Conservation (phyloP, 768 basidiomycete genomes). For the Brasilioporus rufonigricans region DNA sequence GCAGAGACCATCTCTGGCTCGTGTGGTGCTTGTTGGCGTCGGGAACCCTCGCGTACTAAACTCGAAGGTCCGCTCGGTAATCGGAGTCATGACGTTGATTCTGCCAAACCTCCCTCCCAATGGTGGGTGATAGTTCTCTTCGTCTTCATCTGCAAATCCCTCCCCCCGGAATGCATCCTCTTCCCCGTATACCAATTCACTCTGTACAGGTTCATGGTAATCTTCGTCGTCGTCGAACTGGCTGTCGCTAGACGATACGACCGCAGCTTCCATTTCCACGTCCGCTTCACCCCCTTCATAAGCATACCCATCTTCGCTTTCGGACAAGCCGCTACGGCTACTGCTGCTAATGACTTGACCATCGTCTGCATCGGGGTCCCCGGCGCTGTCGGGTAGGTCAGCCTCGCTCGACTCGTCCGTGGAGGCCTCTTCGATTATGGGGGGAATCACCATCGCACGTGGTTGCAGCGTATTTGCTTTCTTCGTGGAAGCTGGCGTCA, state of each 20-base stretch:
- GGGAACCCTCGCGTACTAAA: constrained; percentile 57
- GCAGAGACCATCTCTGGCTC: constrained; percentile 39
- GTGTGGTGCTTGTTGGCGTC: constrained; percentile 42
- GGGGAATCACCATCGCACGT: constrained; percentile 15
- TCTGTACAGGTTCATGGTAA: constrained; percentile 12
- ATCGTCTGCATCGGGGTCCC: constrained; percentile 26
- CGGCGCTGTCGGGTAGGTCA: constrained; percentile 17
- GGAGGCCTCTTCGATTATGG: constrained; percentile 26
- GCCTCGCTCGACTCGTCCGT: constrained; percentile 35
- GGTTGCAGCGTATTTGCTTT: constrained; percentile 20
- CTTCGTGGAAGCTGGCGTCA: constrained; percentile 19
- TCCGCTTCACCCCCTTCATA: constrained; percentile 29
- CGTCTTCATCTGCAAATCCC: constrained; percentile 29
- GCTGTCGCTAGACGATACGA: constrained; percentile 31
- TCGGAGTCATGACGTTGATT: constrained; percentile 96
- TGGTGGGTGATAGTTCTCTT: constrained; percentile 39
- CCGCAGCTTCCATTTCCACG: constrained; percentile 25
- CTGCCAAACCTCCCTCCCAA: constrained; percentile 75
- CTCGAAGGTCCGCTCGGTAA: constrained; percentile 92
- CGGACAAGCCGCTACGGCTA: constrained; percentile 31
- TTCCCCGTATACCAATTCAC: constrained; percentile 14
- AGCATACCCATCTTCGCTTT: constrained; percentile 35
- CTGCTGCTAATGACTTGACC: constrained; percentile 23
- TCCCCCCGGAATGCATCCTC: constrained; percentile 32
- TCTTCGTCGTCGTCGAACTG: constrained; percentile 33